Percentiles rank a stretch among this genome's conserved stretches.
Conservation (phyloP, 2,329 filamentous ascomycete genomes). For the Biscogniauxia mediterranea region DNA sequence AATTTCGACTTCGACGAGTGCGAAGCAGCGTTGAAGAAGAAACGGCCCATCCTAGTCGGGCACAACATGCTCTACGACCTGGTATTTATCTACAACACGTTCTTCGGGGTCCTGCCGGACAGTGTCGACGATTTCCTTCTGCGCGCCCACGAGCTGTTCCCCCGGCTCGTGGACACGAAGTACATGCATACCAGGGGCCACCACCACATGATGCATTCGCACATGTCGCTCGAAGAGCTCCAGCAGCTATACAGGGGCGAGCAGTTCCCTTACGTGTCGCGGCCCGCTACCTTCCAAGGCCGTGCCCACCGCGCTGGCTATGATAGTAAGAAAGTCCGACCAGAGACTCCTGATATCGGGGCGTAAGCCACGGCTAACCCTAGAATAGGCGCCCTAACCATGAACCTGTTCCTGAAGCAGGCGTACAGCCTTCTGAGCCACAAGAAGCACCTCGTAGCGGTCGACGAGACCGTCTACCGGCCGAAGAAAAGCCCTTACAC, state of each 20-base stretch:
- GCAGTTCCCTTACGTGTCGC: conserved; percentile 40
- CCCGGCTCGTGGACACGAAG: conserved; percentile 58
- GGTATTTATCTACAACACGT: conserved; percentile 61
- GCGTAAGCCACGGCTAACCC: conserved; percentile 7
- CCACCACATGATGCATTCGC: conserved; percentile 36
- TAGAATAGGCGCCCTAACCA: conserved; percentile 40
- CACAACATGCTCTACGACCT: conserved; percentile 67
- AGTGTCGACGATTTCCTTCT: conserved; percentile 52
- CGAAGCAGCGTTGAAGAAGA: conserved; percentile 30
- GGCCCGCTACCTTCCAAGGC: conserved; percentile 30
- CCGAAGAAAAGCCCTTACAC: neutral
- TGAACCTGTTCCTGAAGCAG: conserved; percentile 22
- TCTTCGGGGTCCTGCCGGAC: conserved; percentile 56
- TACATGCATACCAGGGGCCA: conserved; percentile 47
- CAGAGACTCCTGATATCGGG: neutral
- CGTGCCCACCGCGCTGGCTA: conserved; percentile 56
- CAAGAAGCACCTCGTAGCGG: conserved; percentile 1
- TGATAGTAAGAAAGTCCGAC: conserved; percentile 44
- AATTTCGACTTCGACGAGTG: conserved; percentile 13
- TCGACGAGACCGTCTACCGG: conserved; percentile 1
- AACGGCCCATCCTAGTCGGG: conserved; percentile 50
- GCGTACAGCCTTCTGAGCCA: neutral
- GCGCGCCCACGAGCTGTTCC: conserved; percentile 46
- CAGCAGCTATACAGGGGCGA: conserved; percentile 40
- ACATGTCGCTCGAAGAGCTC: conserved; percentile 47